phyloP scores from a whole-genome alignment of 306 rosid genomes.

The Sicyos edulis region DNA sequence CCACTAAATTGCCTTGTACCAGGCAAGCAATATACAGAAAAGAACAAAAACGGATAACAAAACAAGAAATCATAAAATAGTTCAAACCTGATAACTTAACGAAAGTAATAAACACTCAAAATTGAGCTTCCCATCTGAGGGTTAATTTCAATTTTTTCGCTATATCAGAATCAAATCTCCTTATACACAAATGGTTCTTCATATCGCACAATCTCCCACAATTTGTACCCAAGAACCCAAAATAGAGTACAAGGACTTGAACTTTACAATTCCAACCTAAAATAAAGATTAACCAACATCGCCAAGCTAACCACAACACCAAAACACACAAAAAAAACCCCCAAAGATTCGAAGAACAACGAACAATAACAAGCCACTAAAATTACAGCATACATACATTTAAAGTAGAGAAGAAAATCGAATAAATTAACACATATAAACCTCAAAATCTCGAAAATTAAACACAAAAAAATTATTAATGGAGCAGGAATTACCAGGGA shows the following conservation, averaged over 20 bases:
- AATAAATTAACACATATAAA: neutral
- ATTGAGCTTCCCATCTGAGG: constrained; percentile 4
- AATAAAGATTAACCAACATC: neutral
- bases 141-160: neutral
- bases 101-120: neutral
- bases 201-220: neutral
- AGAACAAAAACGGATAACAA: neutral
- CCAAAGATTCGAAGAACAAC: neutral
- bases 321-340: constrained; percentile 9
- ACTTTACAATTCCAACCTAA: constrained; percentile 18
- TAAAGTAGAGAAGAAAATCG: neutral
- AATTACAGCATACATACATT: neutral
- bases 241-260: constrained; percentile 15
- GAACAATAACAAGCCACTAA: neutral
- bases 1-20: neutral
- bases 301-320: neutral
- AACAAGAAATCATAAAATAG: neutral
- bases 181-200: neutral
- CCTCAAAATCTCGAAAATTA: neutral
- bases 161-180: neutral
- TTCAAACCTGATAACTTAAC: neutral
- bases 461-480: neutral
- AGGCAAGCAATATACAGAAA: constrained; percentile 2
- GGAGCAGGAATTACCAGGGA: constrained; percentile 20
- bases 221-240: constrained; percentile 5